phyloP scores from a whole-genome alignment of 2,329 filamentous ascomycete species.

The Simplicillium sp. region DNA sequence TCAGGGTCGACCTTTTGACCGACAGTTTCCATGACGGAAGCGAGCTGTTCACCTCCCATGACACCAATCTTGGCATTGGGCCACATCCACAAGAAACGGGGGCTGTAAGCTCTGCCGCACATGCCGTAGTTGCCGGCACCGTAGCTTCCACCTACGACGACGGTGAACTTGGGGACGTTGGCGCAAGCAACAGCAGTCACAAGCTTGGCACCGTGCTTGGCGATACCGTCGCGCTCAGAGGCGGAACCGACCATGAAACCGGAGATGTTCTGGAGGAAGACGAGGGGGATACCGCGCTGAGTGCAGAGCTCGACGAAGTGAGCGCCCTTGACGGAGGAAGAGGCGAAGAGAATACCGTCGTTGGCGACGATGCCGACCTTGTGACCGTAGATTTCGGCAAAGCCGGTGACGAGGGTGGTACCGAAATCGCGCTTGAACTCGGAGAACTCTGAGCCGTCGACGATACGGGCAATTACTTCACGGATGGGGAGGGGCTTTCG shows the following conservation, averaged over 20 bases:
- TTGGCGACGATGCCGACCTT: conserved; percentile 91
- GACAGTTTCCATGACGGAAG: conserved; percentile 89
- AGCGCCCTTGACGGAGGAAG: conserved; percentile 83
- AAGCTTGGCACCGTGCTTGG: conserved; percentile 95
- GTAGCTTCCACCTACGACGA: conserved; percentile 87
- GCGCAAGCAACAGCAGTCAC: conserved; percentile 93
- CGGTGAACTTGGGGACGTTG: conserved; percentile 91
- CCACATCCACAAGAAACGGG: conserved; percentile 92
- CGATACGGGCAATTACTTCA: conserved; percentile 86
- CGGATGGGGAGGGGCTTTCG: conserved; percentile 77
- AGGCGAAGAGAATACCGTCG: conserved; percentile 88
- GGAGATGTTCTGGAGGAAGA: conserved; percentile 94
- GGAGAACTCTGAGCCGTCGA: conserved; percentile 80
- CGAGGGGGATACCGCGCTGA: conserved; percentile 78
- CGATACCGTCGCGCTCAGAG: conserved; percentile 89
- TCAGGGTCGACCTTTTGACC: conserved; percentile 74
- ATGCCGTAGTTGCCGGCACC: conserved; percentile 98
- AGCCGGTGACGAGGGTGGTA: conserved; percentile 81
- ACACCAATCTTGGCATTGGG: conserved; percentile 93
- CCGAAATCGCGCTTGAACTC: conserved; percentile 95
- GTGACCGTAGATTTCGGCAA: conserved; percentile 82
- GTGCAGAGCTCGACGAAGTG: conserved; percentile 95
- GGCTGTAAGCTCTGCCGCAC: conserved; percentile 91
- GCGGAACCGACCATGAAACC: conserved; percentile 97
- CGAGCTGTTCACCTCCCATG: conserved; percentile 91